Conservation (phyloP, 1,139 yeast genomes). For the Candida tropicalis region DNA sequence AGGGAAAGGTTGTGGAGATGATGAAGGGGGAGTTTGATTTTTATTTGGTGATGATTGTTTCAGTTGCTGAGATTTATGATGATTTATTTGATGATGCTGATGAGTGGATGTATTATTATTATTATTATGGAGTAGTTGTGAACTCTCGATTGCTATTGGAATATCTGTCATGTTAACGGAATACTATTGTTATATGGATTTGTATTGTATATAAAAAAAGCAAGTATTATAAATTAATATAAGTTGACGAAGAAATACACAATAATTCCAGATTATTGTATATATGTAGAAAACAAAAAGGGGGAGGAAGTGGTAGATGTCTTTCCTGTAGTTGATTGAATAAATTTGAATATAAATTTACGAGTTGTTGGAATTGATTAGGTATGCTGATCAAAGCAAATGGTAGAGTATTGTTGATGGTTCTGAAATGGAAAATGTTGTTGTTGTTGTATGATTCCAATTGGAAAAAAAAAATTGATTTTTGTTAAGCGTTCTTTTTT, state of each 20-base stretch:
- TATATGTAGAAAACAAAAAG: too few species aligned
- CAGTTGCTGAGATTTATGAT: conserved; percentile 3
- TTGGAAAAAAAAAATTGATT: background rate
- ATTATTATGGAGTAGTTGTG: conserved; percentile 7
- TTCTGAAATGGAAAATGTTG: background rate
- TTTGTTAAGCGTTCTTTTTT: background rate
- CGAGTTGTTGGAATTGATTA: too few species aligned
- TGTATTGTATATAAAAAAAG: background rate
- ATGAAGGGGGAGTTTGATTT: background rate
- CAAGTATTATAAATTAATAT: too few species aligned
- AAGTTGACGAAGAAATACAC: too few species aligned
- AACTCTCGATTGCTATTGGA: conserved; percentile 11
- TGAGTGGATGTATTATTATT: conserved; percentile 3
- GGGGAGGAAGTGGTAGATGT: too few species aligned
- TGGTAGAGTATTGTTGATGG: background rate
- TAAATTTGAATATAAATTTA: too few species aligned
- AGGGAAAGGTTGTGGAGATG: conserved; percentile 14
- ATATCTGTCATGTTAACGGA: conserved; percentile 14
- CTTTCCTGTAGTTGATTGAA: too few species aligned
- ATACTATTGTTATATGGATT: background rate
- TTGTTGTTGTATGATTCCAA: background rate
- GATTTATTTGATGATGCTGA: background rate
- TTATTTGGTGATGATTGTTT: background rate
- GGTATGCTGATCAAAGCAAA: too few species aligned
- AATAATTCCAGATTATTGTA: conserved; percentile 14